Evolutionary conservation across 768 basidiomycete species (phyloP).

Genomic region (Nidula microcarpa): DNA sequence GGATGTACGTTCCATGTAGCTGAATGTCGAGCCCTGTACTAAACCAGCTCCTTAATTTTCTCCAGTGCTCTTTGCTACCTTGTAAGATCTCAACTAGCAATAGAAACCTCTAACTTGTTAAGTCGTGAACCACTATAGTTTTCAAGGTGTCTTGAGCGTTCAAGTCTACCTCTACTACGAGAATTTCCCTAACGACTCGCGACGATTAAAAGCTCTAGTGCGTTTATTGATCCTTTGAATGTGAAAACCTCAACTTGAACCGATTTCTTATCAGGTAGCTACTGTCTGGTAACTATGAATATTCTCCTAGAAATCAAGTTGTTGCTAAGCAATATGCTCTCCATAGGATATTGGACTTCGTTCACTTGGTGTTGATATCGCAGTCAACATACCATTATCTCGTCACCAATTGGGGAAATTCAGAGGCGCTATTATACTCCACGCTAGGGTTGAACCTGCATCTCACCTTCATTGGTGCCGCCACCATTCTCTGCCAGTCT

Average conservation of each 20-base stretch:
- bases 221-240: not conserved
- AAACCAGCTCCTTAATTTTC: not conserved
- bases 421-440: conserved; percentile 1
- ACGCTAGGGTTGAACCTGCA: conserved; percentile 8
- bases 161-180: conserved; percentile 15
- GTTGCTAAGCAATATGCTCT: not conserved
- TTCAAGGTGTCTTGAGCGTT: conserved; percentile 14
- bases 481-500: conserved; percentile 8
- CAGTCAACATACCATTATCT: conserved; percentile 15
- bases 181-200: conserved; percentile 10
- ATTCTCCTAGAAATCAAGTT: too few species aligned
- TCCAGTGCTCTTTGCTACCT: conserved; percentile 13
- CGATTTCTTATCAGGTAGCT: too few species aligned
- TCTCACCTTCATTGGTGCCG: conserved; percentile 8
- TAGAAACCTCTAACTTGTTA: too few species aligned
- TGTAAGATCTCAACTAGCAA: conserved; percentile 3
- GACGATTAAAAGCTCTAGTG: conserved; percentile 6
- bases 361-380: conserved; percentile 11
- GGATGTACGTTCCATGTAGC: conserved; percentile 6
- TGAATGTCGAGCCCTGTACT: too few species aligned
- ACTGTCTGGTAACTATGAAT: too few species aligned
- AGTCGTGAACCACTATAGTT: conserved; percentile 2
- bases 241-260: too few species aligned
- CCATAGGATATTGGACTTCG: conserved; percentile 12
- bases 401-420: conserved; percentile 11